Evolutionary conservation across 1,284 basidiomycete genomes (phyloP).

Genomic region (Heterobasidion occidentale): DNA sequence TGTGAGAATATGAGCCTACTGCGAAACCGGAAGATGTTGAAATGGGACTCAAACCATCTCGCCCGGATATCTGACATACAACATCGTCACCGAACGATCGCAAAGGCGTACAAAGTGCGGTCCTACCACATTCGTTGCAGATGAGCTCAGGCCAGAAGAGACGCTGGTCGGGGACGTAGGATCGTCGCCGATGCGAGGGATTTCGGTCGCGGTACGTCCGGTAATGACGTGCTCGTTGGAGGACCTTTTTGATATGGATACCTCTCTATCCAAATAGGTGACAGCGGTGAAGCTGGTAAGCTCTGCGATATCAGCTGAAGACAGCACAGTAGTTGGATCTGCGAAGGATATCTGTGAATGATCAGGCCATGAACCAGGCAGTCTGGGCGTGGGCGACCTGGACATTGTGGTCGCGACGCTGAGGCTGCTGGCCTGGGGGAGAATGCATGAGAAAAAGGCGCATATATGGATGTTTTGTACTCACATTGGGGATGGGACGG

Average conservation of each 20-base stretch:
- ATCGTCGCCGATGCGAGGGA: not conserved
- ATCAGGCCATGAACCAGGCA: slow-evolving; percentile 1
- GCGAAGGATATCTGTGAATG: not conserved
- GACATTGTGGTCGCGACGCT: not conserved
- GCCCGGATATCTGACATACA: not conserved
- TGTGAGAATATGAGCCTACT: not conserved
- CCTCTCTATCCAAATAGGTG: not conserved
- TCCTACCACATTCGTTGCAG: not conserved
- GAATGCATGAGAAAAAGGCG: not conserved
- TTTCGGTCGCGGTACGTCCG: not conserved
- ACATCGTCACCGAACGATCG: not conserved
- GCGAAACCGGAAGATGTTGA: not conserved
- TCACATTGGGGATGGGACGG: not conserved
- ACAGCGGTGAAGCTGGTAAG: not conserved
- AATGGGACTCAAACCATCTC: not conserved
- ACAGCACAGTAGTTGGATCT: not conserved
- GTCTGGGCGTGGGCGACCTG: not conserved
- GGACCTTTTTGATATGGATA: not conserved
- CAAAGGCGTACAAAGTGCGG: not conserved
- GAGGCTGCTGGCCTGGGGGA: not conserved
- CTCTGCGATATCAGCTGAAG: not conserved
- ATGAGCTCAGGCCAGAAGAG: not conserved
- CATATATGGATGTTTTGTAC: not conserved
- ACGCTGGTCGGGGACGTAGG: not conserved
- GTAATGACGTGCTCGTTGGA: too few species aligned